Base-by-base conservation (phyloP, 2,329 filamentous ascomycete species). In the Sporothrix inflata region DNA sequence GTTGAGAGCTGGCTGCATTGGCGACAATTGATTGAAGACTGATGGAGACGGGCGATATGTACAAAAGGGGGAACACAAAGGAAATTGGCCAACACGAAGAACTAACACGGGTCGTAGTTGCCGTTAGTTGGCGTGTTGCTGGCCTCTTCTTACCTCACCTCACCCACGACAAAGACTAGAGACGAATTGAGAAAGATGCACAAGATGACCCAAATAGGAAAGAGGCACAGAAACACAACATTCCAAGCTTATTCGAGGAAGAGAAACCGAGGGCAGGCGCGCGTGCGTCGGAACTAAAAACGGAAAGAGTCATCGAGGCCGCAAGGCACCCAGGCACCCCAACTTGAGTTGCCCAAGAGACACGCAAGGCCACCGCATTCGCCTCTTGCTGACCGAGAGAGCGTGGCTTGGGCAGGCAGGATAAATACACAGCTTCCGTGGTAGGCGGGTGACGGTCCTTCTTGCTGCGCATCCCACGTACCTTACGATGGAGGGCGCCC, bases 261-360 rank as follows among this genome's bases (percentile, higher is more conserved):
- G n/a, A 16, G n/a, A 21, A 53, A 2, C 21, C 55, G 6, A 34
- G 57, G 57, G 19, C 30, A 21, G 30, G 8, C 8, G 24, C 53
- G 34, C 12, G 7, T 40, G 38, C 12, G 57, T 24, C n/a, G 40
- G 9, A 42, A 63, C 34, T 27, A 63, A 16, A 63, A 63, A 42
- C 38, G n/a, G 57, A 63, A 61, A 42, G 38, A 63, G 57, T 40
- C 57, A 63, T 63, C 57, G 8, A 61, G 57, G 30, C 34, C 57
- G 57, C 57, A 63, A 42, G 57, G 34, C 57, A 63, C n/a, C 34
- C 12, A 34, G 30, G 30, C 30, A 34, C 24, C 53, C 53, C 27
- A 16, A 7, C 24, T 16, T 30, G 53, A 55, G 24, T 24, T 24
- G 47, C 47, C 21, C 47, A 21, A 27, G 24, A n/a, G n/a, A n/a